Base-by-base conservation (phyloP, 129 eudicot species). In the Flaveria sonorensis region DNA sequence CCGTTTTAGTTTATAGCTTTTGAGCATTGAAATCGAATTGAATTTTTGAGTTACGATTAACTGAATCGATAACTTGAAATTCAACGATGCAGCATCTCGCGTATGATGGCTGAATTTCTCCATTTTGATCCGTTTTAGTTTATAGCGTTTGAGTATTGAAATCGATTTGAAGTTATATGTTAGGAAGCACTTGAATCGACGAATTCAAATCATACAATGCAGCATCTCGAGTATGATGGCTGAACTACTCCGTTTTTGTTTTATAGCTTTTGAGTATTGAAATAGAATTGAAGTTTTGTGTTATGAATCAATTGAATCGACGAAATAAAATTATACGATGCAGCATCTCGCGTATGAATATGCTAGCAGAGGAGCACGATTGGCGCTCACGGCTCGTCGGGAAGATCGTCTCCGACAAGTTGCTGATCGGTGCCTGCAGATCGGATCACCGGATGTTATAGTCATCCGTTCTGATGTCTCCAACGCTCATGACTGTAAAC, bases 381-480 rank as follows among this genome's bases (percentile, higher is more conserved):
- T 87, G 32, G 89, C 79, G 67, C 77, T 90, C 10, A 82, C 79
- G 0, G 92, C 96, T 6, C 80, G 90, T 78, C 76, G 88, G 72
- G 87, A 77, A 70, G 68, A 40, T n/a, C 81, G 79, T 16, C 86
- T 88, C 6, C 81, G 59, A 3, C 87, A 79, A 60, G 92, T 90
- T 11, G 92, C 89, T 3, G 82, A 79, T 14, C 75, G 76, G 51
- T 86, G 88, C 20, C 72, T 65, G 0, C 70, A 67, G 10, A 59
- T 87, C 14, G 92, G 96, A 28, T 81, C 90, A 0, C 90, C 92
- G 0, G 90, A 85, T 48, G 92, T 83, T 40, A 57, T 89, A 6
- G 67, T 70, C 13, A 72, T 84, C 7, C 76, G 81, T 10, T 80
- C 89, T 6, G 96, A 89, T 43, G 89, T 89, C 13, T 82, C 92